Conservation (phyloP, 768 basidiomycete genomes). For the Pulveroboletus sp. region DNA sequence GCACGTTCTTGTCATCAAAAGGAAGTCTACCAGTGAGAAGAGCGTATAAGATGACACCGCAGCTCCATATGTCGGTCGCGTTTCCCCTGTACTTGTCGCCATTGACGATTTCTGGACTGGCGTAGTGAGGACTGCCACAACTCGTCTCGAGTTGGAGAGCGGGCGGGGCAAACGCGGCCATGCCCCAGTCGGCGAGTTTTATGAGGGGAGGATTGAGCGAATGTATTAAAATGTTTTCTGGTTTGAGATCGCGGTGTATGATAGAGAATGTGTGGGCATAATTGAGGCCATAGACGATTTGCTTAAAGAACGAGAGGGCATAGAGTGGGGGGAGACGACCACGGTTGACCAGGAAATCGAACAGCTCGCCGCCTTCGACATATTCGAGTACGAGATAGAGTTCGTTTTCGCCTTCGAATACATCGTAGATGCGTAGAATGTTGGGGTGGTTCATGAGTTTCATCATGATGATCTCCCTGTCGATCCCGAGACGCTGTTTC, state of each 20-base stretch:
- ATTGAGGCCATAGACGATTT: conserved; percentile 92
- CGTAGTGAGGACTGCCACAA: conserved; percentile 96
- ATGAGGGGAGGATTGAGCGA: conserved; percentile 76
- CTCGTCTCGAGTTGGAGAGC: conserved; percentile 86
- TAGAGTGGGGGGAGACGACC: conserved; percentile 78
- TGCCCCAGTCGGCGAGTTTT: conserved; percentile 98
- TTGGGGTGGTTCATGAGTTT: conserved; percentile 99
- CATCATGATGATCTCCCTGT: conserved; percentile 98
- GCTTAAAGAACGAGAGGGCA: conserved; percentile 90
- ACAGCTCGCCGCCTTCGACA: conserved; percentile 93
- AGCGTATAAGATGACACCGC: conserved; percentile 90
- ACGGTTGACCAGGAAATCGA: conserved; percentile 91
- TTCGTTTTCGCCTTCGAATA: conserved; percentile 89
- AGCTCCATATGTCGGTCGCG: conserved; percentile 95
- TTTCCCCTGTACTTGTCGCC: conserved; percentile 87
- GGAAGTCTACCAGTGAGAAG: conserved; percentile 88
- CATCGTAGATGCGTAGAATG: conserved; percentile 93
- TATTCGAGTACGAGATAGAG: conserved; percentile 94
- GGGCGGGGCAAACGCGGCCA: conserved; percentile 93
- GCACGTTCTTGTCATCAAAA: conserved; percentile 89
- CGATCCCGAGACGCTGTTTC: conserved; percentile 82
- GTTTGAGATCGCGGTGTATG: conserved; percentile 96
- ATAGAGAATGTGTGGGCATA: conserved; percentile 98
- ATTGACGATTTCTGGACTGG: conserved; percentile 93
- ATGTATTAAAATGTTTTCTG: conserved; percentile 93